Evolutionary conservation across 1,284 basidiomycete species (phyloP), one percentile per base, ranked within the genome.

Genomic region (Coriolopsis trogii): DNA sequence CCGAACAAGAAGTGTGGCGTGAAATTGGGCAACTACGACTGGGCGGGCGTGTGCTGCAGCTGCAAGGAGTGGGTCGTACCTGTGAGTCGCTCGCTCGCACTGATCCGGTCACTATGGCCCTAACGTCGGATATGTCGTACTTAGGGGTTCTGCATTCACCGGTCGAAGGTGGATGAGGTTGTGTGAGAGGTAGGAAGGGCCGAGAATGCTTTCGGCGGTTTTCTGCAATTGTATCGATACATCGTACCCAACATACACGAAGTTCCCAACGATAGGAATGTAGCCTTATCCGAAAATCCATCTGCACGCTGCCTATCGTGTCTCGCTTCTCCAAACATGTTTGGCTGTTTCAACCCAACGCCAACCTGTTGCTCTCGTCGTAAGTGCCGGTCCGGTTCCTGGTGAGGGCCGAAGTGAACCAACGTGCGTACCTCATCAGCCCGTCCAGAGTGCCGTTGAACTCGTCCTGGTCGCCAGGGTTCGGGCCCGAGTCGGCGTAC

Each of bases 11-110:
- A 91, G 67, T 99, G 96, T 63, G 80, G 81, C 0, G 85, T 82
- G 16, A 99, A 99, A 73, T 79, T 99, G 21, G 96, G 96, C 4
- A 96, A 90, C 66, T 99, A 89, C 67, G 95, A 97, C 69, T 99
- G 96, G 96, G 93, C 95, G 3, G 96, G 96, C 1, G 86, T 93
- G 40, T 85, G 89, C 66, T 98, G 95, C 69, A 90, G 90, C 20
- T 98, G 95, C 66, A 89, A 87, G 63, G 84, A 88, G 63, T 95
- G 93, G 93, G 90, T 95, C 26, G 87, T 86, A 6, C 93, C 93
- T 23, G 92, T 93, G 64, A 64, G 84, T 28, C n/a, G 7, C 15
- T 4, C 30, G 7, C 16, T 33, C 49, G 68, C 64, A 16, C 20
- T 26, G 20, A 30, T 24, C 30, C 25, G 41, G 16, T 29, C 5